These are phyloP conservation scores for Trichosporon coremiiforme DNA, from an alignment of 1,284 basidiomycete species.

Conservation along the genomic window DNA sequence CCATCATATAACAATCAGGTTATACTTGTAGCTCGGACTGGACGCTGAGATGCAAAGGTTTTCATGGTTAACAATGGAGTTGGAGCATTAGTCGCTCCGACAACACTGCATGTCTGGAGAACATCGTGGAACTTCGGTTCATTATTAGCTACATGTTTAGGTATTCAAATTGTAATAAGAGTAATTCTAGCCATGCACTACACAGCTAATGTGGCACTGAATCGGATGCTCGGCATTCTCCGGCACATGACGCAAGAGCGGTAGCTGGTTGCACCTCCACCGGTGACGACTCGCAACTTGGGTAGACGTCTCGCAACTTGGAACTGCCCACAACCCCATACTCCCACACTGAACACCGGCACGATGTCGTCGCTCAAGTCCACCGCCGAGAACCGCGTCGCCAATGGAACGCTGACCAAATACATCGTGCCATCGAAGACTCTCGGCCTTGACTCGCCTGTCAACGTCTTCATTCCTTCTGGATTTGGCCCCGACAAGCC, in stretches of 20 bases:
- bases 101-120: too few species aligned
- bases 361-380: slow-evolving; percentile 63
- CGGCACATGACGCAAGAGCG: slow-evolving; percentile 13
- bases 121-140: too few species aligned
- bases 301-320: too few species aligned
- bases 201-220: too few species aligned
- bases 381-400: slow-evolving; percentile 75
- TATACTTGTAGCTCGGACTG: slow-evolving; percentile 5
- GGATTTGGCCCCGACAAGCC: slow-evolving; percentile 61
- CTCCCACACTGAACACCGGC: background rate
- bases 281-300: background rate
- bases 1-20: background rate
- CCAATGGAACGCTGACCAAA: slow-evolving; percentile 76
- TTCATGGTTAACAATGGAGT: background rate
- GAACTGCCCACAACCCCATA: background rate
- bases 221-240: slow-evolving; percentile 13
- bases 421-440: slow-evolving; percentile 80
- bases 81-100: too few species aligned
- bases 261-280: background rate
- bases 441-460: slow-evolving; percentile 76
- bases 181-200: too few species aligned
- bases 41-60: slow-evolving; percentile 1
- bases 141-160: too few species aligned
- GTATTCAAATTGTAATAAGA: too few species aligned
- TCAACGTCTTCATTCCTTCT: slow-evolving; percentile 88